phyloP scores from a whole-genome alignment of 257 asterid species.

The Fraxinus cuspidata region DNA sequence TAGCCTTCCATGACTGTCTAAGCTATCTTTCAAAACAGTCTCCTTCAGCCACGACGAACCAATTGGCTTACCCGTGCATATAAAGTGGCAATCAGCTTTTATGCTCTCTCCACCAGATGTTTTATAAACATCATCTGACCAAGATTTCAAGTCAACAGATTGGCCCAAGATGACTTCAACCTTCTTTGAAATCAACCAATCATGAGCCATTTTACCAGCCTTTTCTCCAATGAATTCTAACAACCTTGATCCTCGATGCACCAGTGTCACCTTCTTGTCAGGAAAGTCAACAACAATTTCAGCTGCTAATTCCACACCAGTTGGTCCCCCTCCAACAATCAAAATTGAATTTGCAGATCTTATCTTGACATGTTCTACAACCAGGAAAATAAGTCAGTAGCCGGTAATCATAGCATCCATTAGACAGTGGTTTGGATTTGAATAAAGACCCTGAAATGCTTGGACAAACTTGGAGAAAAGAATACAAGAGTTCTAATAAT shows the following conservation, averaged over 20 bases:
- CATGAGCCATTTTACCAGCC: conserved; percentile 67
- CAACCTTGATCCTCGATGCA: conserved; percentile 74
- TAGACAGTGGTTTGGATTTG: not conserved
- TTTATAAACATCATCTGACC: conserved; percentile 46
- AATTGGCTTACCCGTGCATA: conserved; percentile 59
- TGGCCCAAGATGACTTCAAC: conserved; percentile 77
- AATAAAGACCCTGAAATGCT: conserved; percentile 3
- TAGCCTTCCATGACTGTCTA: conserved; percentile 61
- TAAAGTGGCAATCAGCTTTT: conserved; percentile 71
- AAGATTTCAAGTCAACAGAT: conserved; percentile 51
- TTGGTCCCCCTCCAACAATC: conserved; percentile 90
- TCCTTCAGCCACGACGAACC: conserved; percentile 75
- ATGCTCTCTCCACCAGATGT: conserved; percentile 76
- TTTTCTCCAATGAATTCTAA: conserved; percentile 64
- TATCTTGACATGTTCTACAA: conserved; percentile 72
- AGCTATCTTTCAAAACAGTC: conserved; percentile 49
- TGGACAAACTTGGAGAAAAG: not conserved
- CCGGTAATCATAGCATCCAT: not conserved
- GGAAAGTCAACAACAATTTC: conserved; percentile 77
- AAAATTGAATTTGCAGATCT: conserved; percentile 59
- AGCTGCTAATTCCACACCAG: conserved; percentile 89
- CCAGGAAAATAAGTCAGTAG: not conserved
- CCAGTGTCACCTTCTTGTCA: conserved; percentile 71
- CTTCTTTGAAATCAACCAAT: conserved; percentile 69
- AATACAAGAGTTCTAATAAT: not conserved